Conservation (phyloP, 768 basidiomycete species). For the Suillus subalutaceus region DNA sequence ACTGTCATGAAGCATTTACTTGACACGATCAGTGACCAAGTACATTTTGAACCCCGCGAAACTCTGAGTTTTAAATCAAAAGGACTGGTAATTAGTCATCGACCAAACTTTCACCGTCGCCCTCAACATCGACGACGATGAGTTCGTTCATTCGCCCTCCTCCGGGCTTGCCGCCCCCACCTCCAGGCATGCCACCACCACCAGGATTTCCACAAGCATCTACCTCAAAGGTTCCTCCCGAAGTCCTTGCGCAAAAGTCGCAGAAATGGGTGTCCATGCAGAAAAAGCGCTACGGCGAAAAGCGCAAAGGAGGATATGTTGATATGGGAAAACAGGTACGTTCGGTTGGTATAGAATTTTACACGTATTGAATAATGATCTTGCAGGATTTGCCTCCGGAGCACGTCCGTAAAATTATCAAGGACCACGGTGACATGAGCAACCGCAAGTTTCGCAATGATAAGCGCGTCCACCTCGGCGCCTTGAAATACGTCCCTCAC, state of each 20-base stretch:
- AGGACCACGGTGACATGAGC: slow-evolving; percentile 99
- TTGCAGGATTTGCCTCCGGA: slow-evolving; percentile 90
- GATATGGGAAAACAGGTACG: slow-evolving; percentile 93
- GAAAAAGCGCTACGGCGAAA: slow-evolving; percentile 89
- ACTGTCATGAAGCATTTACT: too few relatives aligned
- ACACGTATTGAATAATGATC: slow-evolving; percentile 14
- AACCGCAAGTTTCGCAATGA: slow-evolving; percentile 99
- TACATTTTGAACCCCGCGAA: slow-evolving; percentile 1
- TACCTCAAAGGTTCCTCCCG: slow-evolving; percentile 52
- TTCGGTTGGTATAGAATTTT: slow-evolving; percentile 7
- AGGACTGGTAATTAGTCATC: slow-evolving; percentile 27
- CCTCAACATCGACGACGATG: slow-evolving; percentile 36
- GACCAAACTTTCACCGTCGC: slow-evolving; percentile 24
- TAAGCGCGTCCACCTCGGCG: slow-evolving; percentile 98
- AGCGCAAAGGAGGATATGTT: slow-evolving; percentile 84
- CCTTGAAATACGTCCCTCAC: slow-evolving; percentile 97
- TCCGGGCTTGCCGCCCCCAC: slow-evolving; percentile 38
- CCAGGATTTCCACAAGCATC: slow-evolving; percentile 35
- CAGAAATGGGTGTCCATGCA: slow-evolving; percentile 98
- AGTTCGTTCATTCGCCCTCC: slow-evolving; percentile 36
- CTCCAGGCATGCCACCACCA: slow-evolving; percentile 45
- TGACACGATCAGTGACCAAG: background rate
- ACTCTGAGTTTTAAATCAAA: slow-evolving; percentile 27
- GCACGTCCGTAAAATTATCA: slow-evolving; percentile 98
- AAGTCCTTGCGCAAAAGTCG: slow-evolving; percentile 86